Evolutionary conservation across 2,329 filamentous ascomycete species (phyloP), one percentile per base, ranked within the genome.

Genomic region (Dothideomycetes sp.): DNA sequence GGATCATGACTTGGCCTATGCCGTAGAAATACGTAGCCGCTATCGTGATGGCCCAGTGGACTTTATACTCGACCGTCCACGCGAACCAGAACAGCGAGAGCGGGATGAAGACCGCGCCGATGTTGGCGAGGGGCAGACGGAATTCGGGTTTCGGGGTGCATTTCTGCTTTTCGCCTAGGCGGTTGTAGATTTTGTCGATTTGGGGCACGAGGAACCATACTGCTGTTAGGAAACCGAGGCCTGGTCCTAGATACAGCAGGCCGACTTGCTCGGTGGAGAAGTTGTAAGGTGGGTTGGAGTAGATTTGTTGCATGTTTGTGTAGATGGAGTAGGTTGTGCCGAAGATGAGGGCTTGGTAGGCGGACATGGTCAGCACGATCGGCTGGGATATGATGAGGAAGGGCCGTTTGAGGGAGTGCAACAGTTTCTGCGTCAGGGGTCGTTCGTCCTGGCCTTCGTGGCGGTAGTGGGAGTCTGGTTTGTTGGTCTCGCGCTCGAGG

Each of bases 1-100:
- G 53, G 19, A 72, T 70, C 47, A 69, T 64, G 9, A 74, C 66
- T 40, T 72, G 69, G 2, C 70, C 68, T 14, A 72, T 59, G 10
- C 68, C 69, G 45, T 70, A 71, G 51, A 66, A 67, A 46, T 63
- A 68, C 0, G 64, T 68, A 2, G 59, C 53, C 0, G 58, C 49
- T 24, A 68, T 61, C 4, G 60, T 55, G 2, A 56, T 59, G 19
- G 57, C 48, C 65, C 65, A 69, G 38, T 63, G 63, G 3, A 48
- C 50, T 19, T 62, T 56, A 14, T 49, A 53, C 36, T 67, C 52
- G 0, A 68, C 62, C 0, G 61, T 55, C 66, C 66, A 68, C 1
- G 59, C 60, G 42, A 62, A 63, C 53, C 55, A 64, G 47, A 69
- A 68, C 0, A 69, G 51, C 1, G 58, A 59, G 2, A 61, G 22